Conservation (phyloP, 768 basidiomycete species). For the Boletus fagicola region DNA sequence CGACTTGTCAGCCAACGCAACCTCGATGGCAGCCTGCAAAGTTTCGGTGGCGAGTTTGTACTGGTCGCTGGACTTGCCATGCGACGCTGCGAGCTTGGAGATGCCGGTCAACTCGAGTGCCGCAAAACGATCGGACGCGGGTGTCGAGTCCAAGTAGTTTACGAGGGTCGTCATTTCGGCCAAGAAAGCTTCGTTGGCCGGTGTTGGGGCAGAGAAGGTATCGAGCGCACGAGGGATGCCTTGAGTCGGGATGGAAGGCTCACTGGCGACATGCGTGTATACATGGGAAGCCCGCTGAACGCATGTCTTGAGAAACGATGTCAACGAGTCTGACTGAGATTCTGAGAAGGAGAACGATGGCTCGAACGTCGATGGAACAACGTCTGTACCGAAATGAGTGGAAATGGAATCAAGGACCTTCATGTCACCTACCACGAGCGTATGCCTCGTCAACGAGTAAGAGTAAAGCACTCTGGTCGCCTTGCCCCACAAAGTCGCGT, state of each 20-base stretch:
- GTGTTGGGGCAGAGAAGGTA: conserved; percentile 41
- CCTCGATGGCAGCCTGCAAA: conserved; percentile 49
- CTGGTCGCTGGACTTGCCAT: conserved; percentile 54
- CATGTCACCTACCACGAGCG: conserved; percentile 46
- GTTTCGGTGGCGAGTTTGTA: conserved; percentile 47
- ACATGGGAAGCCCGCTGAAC: conserved; percentile 54
- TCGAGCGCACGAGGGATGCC: conserved; percentile 38
- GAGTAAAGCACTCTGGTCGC: conserved; percentile 48
- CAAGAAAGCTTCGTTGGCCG: conserved; percentile 39
- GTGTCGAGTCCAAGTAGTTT: conserved; percentile 45
- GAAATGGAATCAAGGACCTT: neutral
- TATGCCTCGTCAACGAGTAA: conserved; percentile 56
- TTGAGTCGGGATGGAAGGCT: conserved; percentile 32
- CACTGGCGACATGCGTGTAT: conserved; percentile 54
- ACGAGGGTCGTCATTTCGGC: conserved; percentile 44
- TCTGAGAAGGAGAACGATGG: conserved; percentile 47
- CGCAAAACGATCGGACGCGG: conserved; percentile 50
- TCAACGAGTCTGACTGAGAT: conserved; percentile 36
- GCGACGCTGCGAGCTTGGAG: conserved; percentile 42
- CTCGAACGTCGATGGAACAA: conserved; percentile 52
- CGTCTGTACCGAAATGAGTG: conserved; percentile 38
- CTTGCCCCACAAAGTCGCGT: conserved; percentile 57
- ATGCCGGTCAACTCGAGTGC: conserved; percentile 60
- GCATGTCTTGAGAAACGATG: conserved; percentile 56
- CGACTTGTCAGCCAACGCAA: conserved; percentile 37